Evolutionary conservation across 78 protist genomes (phyloP).

Genomic region (Dictyostelium intermedium): DNA sequence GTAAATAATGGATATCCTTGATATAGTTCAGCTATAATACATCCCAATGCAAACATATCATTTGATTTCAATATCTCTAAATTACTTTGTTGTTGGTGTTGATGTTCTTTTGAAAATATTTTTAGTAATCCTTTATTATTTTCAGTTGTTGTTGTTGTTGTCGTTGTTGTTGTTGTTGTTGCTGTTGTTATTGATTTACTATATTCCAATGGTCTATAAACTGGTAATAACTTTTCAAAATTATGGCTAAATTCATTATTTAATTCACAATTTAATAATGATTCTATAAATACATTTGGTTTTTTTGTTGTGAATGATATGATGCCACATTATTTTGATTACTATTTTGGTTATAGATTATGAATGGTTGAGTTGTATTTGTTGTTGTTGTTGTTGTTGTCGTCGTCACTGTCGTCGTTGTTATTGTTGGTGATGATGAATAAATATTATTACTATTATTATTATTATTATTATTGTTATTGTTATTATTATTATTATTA

Average conservation of each 20-base stretch:
- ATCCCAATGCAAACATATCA: slow-evolving; percentile 73
- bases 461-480: not conserved
- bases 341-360: not conserved
- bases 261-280: slow-evolving; percentile 19
- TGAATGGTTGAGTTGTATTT: not conserved
- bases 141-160: not conserved
- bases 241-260: not conserved
- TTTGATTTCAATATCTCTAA: slow-evolving; percentile 55
- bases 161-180: not conserved
- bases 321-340: not conserved
- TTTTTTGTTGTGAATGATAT: not conserved
- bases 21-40: slow-evolving; percentile 58
- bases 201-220: slow-evolving; percentile 64
- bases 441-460: not conserved
- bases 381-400: too few relatives aligned
- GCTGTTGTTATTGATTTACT: not conserved
- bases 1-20: slow-evolving; percentile 70
- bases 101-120: not conserved
- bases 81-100: not conserved
- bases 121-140: not conserved
- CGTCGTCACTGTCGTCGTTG: too few relatives aligned
- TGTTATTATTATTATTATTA: not conserved
- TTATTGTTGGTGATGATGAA: slow-evolving; percentile 3
- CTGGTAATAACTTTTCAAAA: slow-evolving; percentile 26
- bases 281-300: slow-evolving; percentile 16